phyloP scores from a whole-genome alignment of 129 eudicot species.

The Pittosporum tobira region DNA sequence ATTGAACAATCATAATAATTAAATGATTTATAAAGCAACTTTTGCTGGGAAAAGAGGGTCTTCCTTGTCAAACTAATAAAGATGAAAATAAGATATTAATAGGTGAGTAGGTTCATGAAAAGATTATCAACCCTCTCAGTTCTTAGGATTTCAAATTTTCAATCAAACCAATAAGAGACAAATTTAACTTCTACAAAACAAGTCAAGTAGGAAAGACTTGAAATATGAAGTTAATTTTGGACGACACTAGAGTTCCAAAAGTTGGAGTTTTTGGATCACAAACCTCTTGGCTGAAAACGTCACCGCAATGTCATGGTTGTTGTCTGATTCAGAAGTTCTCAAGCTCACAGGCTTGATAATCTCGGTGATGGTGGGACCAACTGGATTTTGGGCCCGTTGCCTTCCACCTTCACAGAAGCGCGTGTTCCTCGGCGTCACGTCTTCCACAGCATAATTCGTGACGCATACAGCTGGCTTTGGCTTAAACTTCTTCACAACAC shows the following conservation, averaged over 20 bases:
- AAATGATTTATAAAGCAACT: too few relatives aligned
- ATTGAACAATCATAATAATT: too few relatives aligned
- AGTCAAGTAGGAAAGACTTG: neutral
- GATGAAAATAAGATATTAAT: too few relatives aligned
- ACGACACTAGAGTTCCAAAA: neutral
- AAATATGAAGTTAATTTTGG: neutral
- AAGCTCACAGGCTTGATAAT: conserved; percentile 71
- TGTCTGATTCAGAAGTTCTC: conserved; percentile 34
- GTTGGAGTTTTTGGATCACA: conserved; percentile 17
- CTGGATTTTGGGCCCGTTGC: neutral
- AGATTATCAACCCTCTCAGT: too few relatives aligned
- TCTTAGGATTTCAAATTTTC: too few relatives aligned
- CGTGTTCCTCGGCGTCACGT: conserved; percentile 9
- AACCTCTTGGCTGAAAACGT: conserved; percentile 76
- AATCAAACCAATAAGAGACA: too few relatives aligned
- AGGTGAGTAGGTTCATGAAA: too few relatives aligned
- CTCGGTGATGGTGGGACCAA: conserved; percentile 45
- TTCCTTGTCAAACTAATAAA: too few relatives aligned
- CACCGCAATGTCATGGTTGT: conserved; percentile 44
- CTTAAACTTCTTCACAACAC: conserved; percentile 63
- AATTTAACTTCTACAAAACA: too few relatives aligned
- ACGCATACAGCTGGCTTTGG: conserved; percentile 22
- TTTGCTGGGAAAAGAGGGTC: too few relatives aligned
- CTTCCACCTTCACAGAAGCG: conserved; percentile 16
- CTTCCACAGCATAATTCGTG: conserved; percentile 19